These are phyloP conservation scores for Phytophthora hybrid DNA, from an alignment of 352 stramenopile genomes.

Conservation along the genomic window DNA sequence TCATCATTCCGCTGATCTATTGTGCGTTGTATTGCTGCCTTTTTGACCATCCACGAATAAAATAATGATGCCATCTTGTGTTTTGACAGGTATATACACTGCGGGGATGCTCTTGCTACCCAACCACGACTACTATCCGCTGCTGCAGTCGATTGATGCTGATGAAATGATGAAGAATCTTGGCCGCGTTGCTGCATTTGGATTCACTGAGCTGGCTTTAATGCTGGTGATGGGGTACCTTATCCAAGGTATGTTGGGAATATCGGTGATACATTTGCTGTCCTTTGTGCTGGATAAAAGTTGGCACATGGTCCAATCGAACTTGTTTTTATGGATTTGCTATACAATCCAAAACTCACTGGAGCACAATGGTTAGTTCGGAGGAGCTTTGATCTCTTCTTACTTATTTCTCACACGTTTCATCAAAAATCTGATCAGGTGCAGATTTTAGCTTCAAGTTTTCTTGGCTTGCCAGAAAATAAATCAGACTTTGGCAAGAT, in stretches of 20 bases:
- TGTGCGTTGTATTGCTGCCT: not conserved
- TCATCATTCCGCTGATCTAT: too few species aligned
- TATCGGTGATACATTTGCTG: constrained; percentile 32
- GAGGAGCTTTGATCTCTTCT: not conserved
- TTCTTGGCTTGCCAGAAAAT: not conserved
- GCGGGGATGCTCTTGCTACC: constrained; percentile 20
- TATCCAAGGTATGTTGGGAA: constrained; percentile 14
- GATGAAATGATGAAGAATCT: constrained; percentile 7
- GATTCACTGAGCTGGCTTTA: constrained; percentile 23
- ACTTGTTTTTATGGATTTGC: constrained; percentile 49
- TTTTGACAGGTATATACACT: constrained; percentile 31
- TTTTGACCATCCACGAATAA: not conserved
- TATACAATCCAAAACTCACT: constrained; percentile 38
- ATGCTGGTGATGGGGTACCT: constrained; percentile 11
- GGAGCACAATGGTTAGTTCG: constrained; percentile 30
- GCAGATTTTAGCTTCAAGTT: not conserved
- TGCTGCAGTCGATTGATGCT: constrained; percentile 23
- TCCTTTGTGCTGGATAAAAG: constrained; percentile 43
- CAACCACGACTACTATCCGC: constrained; percentile 34
- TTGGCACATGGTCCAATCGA: constrained; percentile 40
- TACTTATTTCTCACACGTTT: not conserved
- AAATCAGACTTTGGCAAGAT: not conserved
- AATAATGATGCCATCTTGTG: not conserved
- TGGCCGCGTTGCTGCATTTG: constrained; percentile 27
- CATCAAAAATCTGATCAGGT: not conserved